A percentile compares a stretch with the other conserved stretches of the same genome.
Evolutionary conservation across 148 eudicot species (phyloP).

Genomic region (Euryodendron excelsum): DNA sequence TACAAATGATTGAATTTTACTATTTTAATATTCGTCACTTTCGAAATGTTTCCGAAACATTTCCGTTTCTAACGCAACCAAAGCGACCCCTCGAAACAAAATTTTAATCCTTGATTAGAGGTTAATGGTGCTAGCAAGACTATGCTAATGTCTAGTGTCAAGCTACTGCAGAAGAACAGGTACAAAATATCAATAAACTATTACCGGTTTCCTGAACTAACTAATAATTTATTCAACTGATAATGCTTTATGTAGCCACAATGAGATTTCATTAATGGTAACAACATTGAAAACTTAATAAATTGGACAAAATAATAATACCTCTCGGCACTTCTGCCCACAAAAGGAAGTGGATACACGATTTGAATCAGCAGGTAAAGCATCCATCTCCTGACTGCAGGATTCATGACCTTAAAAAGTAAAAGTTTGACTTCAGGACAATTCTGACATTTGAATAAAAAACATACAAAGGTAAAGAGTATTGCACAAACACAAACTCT

Average conservation of each 20-base stretch:
- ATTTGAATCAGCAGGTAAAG: conserved; percentile 28
- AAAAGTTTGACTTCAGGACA: conserved; percentile 15
- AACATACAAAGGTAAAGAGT: background rate
- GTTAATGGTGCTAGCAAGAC: too few relatives aligned
- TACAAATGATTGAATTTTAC: too few relatives aligned
- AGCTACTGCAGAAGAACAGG: too few relatives aligned
- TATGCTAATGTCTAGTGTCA: too few relatives aligned
- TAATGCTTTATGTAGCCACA: background rate
- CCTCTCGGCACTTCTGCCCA: conserved; percentile 80
- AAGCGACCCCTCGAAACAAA: too few relatives aligned
- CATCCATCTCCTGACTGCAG: conserved; percentile 55
- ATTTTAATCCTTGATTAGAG: too few relatives aligned
- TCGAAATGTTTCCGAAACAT: too few relatives aligned
- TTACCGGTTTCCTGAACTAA: too few relatives aligned
- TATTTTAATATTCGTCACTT: too few relatives aligned
- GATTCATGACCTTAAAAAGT: conserved; percentile 59
- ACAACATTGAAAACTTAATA: background rate
- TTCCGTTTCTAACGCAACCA: too few relatives aligned
- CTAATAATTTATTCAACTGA: too few relatives aligned
- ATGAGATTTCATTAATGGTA: background rate
- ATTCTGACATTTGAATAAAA: background rate
- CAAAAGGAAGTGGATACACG: conserved; percentile 49
- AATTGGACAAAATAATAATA: conserved; percentile 18
- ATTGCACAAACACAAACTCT: background rate
- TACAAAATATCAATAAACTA: too few relatives aligned